A percentile compares a stretch with the other conserved stretches of the same genome.
Conservation (phyloP, 179 eudicot species). For the Silene vulgaris region DNA sequence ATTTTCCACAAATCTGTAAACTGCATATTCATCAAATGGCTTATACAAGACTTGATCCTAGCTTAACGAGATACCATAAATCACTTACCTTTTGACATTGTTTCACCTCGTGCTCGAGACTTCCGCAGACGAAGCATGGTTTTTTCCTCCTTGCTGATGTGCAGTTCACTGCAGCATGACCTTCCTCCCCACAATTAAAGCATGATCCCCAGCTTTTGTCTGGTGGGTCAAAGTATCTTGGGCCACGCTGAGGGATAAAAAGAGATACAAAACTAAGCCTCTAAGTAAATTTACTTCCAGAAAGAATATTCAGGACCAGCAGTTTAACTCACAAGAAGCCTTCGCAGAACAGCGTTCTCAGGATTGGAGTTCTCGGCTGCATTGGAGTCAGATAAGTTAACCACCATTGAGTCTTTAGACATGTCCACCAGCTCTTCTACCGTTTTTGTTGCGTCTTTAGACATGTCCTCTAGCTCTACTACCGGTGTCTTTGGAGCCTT, state of each 20-base stretch:
- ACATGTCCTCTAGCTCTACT: slow-evolving; percentile 19
- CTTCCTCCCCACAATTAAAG: slow-evolving; percentile 94
- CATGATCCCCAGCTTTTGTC: slow-evolving; percentile 90
- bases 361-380: slow-evolving; percentile 38
- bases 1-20: background rate
- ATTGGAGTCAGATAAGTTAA: slow-evolving; percentile 32
- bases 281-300: slow-evolving; percentile 25
- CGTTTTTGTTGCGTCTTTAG: slow-evolving; percentile 15
- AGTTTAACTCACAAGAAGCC: slow-evolving; percentile 94
- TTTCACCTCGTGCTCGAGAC: slow-evolving; percentile 82
- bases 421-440: slow-evolving; percentile 26
- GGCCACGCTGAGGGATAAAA: slow-evolving; percentile 73
- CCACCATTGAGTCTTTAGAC: slow-evolving; percentile 24
- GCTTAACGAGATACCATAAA: background rate
- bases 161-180: slow-evolving; percentile 68
- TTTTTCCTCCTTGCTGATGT: slow-evolving; percentile 65
- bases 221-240: slow-evolving; percentile 94
- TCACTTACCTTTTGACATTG: slow-evolving; percentile 71
- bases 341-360: slow-evolving; percentile 61
- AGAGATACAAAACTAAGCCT: slow-evolving; percentile 39
- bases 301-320: slow-evolving; percentile 33
- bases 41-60: background rate
- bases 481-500: slow-evolving; percentile 37
- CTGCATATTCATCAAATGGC: background rate
- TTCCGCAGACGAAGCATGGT: slow-evolving; percentile 96